Conservation (phyloP, 2,329 filamentous ascomycete genomes). For the Diaporthe ampelina region DNA sequence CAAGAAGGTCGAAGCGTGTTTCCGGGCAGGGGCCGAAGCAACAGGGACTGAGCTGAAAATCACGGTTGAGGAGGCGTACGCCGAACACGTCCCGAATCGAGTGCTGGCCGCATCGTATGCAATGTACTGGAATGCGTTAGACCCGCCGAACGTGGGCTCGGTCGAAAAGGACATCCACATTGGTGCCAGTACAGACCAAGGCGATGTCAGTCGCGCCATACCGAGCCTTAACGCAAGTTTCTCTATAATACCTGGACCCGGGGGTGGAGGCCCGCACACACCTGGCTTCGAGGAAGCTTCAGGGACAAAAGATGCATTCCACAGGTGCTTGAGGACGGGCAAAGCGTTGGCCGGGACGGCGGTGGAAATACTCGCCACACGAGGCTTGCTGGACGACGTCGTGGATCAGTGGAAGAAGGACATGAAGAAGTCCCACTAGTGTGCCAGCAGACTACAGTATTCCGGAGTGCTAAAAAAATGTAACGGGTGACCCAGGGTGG, state of each 20-base stretch:
- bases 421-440: slow-evolving; percentile 40
- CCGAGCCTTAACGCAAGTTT: slow-evolving; percentile 68
- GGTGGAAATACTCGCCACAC: slow-evolving; percentile 59
- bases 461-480: background rate
- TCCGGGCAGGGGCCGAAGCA: slow-evolving; percentile 55
- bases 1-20: slow-evolving; percentile 58
- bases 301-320: slow-evolving; percentile 62
- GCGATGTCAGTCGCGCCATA: slow-evolving; percentile 70
- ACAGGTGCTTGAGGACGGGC: slow-evolving; percentile 59
- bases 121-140: slow-evolving; percentile 59
- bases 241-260: slow-evolving; percentile 60
- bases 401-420: slow-evolving; percentile 56
- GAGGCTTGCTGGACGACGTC: slow-evolving; percentile 58
- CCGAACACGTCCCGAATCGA: slow-evolving; percentile 68
- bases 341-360: slow-evolving; percentile 64
- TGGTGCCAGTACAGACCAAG: slow-evolving; percentile 70
- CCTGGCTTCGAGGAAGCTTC: slow-evolving; percentile 65
- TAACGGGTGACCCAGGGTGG: too few relatives aligned
- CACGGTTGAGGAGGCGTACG: slow-evolving; percentile 59
- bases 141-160: slow-evolving; percentile 47
- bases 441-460: too few relatives aligned
- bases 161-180: slow-evolving; percentile 26
- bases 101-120: slow-evolving; percentile 61
- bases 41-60: slow-evolving; percentile 64
- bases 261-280: slow-evolving; percentile 65